A percentile compares a stretch with the other conserved stretches of the same genome.
These are phyloP conservation scores for Tylopilus felleus DNA, from an alignment of 768 basidiomycete genomes.

Conservation along the genomic window DNA sequence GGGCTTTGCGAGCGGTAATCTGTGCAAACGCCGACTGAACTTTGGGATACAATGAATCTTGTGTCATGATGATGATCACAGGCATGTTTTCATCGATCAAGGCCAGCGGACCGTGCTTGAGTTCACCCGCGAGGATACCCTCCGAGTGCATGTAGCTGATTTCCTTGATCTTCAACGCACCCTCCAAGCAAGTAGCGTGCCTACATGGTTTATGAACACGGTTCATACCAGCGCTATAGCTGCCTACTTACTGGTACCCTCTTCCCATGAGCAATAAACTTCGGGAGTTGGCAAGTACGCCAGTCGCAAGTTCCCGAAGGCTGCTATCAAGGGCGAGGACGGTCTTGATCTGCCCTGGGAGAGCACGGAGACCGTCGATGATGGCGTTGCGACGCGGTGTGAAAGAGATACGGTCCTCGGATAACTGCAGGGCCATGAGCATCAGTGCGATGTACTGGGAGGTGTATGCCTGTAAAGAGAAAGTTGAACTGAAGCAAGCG, in stretches of 20 bases:
- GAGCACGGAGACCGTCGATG: conserved; percentile 87
- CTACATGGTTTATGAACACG: conserved; percentile 31
- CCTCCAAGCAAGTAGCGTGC: conserved; percentile 96
- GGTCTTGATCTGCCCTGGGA: conserved; percentile 84
- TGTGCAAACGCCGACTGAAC: conserved; percentile 95
- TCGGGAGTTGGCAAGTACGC: conserved; percentile 72
- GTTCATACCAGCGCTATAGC: too few relatives aligned
- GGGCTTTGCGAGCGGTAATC: conserved; percentile 96
- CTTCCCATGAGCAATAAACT: conserved; percentile 95
- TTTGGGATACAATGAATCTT: conserved; percentile 97
- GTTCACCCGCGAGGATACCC: conserved; percentile 95
- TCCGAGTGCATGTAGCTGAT: conserved; percentile 69
- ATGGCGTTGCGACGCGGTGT: conserved; percentile 87
- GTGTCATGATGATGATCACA: conserved; percentile 99
- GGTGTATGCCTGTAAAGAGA: conserved; percentile 74
- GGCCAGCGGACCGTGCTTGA: conserved; percentile 98
- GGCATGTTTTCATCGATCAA: conserved; percentile 98
- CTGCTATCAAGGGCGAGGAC: conserved; percentile 76
- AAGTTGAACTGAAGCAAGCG: neutral
- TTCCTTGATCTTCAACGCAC: conserved; percentile 99
- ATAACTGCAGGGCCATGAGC: conserved; percentile 98
- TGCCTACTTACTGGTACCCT: conserved; percentile 82
- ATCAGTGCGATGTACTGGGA: conserved; percentile 97
- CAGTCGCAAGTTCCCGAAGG: conserved; percentile 81
- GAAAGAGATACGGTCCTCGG: conserved; percentile 95